Conservation (phyloP, 306 rosid species). For the Sphenostylis stenocarpa region DNA sequence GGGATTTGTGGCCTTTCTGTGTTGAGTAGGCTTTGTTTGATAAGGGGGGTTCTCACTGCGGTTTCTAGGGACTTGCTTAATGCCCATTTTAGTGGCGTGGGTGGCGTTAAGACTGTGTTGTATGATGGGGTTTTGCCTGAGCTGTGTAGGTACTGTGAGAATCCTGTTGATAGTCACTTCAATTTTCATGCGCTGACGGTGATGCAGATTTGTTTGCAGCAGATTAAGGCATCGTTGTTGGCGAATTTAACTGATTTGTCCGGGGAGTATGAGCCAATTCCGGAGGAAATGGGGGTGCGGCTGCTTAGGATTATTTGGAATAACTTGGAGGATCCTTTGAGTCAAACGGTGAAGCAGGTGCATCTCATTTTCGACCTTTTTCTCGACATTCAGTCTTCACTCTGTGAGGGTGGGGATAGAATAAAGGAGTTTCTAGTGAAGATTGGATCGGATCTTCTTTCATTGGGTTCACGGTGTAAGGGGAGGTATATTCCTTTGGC, state of each 20-base stretch:
- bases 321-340: slow-evolving; percentile 92
- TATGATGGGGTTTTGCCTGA: slow-evolving; percentile 94
- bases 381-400: slow-evolving; percentile 82
- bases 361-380: slow-evolving; percentile 89
- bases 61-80: slow-evolving; percentile 82
- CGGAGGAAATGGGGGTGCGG: slow-evolving; percentile 82
- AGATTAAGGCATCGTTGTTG: slow-evolving; percentile 67
- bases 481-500: slow-evolving; percentile 95
- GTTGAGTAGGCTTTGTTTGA: slow-evolving; percentile 82
- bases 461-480: slow-evolving; percentile 81
- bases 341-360: slow-evolving; percentile 96
- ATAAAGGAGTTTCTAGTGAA: slow-evolving; percentile 61
- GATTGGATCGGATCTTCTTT: slow-evolving; percentile 80
- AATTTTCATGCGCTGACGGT: slow-evolving; percentile 92
- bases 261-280: slow-evolving; percentile 60
- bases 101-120: slow-evolving; percentile 60
- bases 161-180: slow-evolving; percentile 85
- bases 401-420: slow-evolving; percentile 62
- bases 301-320: slow-evolving; percentile 83
- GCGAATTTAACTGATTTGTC: slow-evolving; percentile 52
- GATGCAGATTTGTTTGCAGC: slow-evolving; percentile 96
- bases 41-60: slow-evolving; percentile 88
- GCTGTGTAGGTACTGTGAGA: slow-evolving; percentile 86
- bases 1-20: slow-evolving; percentile 57
- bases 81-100: slow-evolving; percentile 41